phyloP scores from a whole-genome alignment of 176 grass and related monocot genomes.

The Musa acuminata region DNA sequence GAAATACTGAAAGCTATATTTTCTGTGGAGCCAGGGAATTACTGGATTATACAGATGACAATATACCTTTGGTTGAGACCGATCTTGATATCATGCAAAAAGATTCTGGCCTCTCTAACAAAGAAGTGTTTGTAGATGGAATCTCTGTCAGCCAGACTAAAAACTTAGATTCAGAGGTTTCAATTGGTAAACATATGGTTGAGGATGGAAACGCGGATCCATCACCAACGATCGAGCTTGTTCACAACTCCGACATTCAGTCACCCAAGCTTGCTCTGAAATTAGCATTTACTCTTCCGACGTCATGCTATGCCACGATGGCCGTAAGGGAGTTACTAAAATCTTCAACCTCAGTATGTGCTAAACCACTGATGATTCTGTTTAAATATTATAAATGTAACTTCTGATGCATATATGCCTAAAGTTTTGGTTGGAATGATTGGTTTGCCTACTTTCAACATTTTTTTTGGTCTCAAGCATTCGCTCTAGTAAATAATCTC shows the following conservation, averaged over 20 bases:
- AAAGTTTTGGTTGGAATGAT: background rate
- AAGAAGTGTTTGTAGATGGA: conserved; percentile 30
- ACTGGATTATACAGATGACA: conserved; percentile 64
- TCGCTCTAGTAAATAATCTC: background rate
- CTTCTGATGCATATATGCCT: background rate
- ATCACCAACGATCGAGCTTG: conserved; percentile 22
- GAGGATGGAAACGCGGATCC: conserved; percentile 12
- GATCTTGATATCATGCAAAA: conserved; percentile 60
- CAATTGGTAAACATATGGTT: conserved; percentile 19
- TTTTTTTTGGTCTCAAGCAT: background rate
- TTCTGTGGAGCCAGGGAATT: conserved; percentile 53
- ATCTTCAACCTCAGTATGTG: conserved; percentile 64
- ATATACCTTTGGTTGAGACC: conserved; percentile 53
- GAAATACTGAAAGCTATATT: background rate
- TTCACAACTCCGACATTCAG: conserved; percentile 29
- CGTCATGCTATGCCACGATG: conserved; percentile 92
- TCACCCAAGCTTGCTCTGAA: conserved; percentile 61
- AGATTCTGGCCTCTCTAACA: conserved; percentile 30
- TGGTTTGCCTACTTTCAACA: background rate
- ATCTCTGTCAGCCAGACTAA: conserved; percentile 9
- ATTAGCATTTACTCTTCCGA: conserved; percentile 74
- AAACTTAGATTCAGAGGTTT: conserved; percentile 27
- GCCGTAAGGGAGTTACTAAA: conserved; percentile 83
- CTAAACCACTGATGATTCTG: background rate
- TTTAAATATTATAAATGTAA: conserved; percentile 3